phyloP scores from a whole-genome alignment of 306 rosid genomes.

The Mimosa bimucronata region DNA sequence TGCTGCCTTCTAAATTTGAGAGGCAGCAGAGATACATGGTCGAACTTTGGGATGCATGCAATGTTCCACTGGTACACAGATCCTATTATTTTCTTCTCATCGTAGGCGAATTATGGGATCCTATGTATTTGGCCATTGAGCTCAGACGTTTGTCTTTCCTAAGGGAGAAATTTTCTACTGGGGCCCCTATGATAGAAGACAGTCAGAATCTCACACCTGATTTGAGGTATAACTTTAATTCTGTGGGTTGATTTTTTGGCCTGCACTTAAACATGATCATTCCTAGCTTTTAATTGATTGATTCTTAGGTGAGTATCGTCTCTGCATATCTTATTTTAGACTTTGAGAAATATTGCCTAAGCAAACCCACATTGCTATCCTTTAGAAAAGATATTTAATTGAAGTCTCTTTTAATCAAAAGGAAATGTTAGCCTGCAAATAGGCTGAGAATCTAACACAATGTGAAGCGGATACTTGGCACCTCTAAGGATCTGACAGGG shows the following conservation, averaged over 20 bases:
- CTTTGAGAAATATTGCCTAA: neutral
- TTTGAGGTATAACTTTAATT: constrained; percentile 59
- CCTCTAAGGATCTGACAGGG: neutral
- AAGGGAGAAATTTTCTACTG: constrained; percentile 56
- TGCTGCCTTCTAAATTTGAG: constrained; percentile 53
- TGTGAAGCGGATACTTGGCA: no score
- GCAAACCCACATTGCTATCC: neutral
- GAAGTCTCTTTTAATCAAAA: constrained; percentile 10
- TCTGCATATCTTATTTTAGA: neutral
- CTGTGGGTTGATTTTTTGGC: constrained; percentile 14
- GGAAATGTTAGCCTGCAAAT: constrained; percentile 10
- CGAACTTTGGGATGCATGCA: constrained; percentile 81
- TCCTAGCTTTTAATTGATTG: no score
- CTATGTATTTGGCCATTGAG: constrained; percentile 81
- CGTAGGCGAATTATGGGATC: constrained; percentile 76
- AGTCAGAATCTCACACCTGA: constrained; percentile 52
- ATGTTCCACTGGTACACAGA: constrained; percentile 80
- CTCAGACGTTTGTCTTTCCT: constrained; percentile 77
- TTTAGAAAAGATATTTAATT: neutral
- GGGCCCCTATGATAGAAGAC: constrained; percentile 31
- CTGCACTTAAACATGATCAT: constrained; percentile 8
- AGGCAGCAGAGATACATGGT: constrained; percentile 64
- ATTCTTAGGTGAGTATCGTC: no score
- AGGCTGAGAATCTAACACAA: neutral
- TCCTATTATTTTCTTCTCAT: constrained; percentile 84